Evolutionary conservation across 2,329 filamentous ascomycete genomes (phyloP).

Genomic region (Aspergillus sp.): DNA sequence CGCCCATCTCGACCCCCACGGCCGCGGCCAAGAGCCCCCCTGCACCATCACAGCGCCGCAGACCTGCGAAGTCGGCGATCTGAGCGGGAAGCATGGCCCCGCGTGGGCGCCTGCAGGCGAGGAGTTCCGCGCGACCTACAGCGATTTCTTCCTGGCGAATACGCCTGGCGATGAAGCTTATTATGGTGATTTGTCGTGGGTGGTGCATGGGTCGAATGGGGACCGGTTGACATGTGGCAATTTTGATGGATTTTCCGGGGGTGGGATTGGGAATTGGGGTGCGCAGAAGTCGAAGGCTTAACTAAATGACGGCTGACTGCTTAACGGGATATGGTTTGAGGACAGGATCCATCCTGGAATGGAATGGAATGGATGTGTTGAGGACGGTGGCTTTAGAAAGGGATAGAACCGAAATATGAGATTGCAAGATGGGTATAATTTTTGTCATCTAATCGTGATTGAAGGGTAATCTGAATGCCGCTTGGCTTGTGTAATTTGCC

Average conservation of each 20-base stretch:
- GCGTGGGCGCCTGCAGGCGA: conserved; percentile 49
- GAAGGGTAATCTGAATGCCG: too few relatives aligned
- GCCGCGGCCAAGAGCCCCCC: conserved; percentile 59
- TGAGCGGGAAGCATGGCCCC: conserved; percentile 71
- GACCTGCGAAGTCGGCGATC: conserved; percentile 74
- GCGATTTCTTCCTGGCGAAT: conserved; percentile 52
- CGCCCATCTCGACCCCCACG: conserved; percentile 70
- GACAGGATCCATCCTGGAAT: not conserved
- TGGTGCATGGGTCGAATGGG: conserved; percentile 54
- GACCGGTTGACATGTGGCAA: conserved; percentile 59
- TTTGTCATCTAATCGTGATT: too few relatives aligned
- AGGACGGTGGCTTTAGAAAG: not conserved
- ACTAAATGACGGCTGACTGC: too few relatives aligned
- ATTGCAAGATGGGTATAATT: too few relatives aligned
- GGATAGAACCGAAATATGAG: not conserved
- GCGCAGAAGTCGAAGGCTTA: too few relatives aligned
- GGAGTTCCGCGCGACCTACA: conserved; percentile 37
- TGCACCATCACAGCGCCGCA: conserved; percentile 60
- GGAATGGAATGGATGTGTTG: not conserved
- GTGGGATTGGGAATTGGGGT: not conserved
- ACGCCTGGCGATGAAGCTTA: conserved; percentile 43
- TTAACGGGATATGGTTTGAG: too few relatives aligned
- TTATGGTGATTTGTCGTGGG: conserved; percentile 55
- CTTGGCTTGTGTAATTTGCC: too few relatives aligned
- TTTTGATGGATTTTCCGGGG: conserved; percentile 36